These are phyloP conservation scores for Colletotrichum melonis DNA, from an alignment of 2,329 filamentous ascomycete genomes.

Conservation along the genomic window DNA sequence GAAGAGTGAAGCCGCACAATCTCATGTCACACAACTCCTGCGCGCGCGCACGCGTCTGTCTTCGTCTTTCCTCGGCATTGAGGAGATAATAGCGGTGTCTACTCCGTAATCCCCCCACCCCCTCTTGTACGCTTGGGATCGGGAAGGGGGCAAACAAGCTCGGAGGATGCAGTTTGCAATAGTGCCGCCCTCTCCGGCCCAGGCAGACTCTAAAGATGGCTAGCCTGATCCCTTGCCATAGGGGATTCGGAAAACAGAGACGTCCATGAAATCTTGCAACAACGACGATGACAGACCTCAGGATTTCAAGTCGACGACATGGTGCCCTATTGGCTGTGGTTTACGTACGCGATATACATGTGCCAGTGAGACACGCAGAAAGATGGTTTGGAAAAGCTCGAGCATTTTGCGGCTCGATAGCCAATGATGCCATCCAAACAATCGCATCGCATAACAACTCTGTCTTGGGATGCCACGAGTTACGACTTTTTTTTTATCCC, in stretches of 20 bases:
- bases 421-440: constrained; percentile 23
- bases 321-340: neutral
- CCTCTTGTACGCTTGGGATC: neutral
- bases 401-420: constrained; percentile 15
- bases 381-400: constrained; percentile 1
- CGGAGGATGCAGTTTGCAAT: neutral
- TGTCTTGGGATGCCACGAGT: neutral
- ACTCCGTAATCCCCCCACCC: neutral
- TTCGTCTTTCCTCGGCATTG: neutral
- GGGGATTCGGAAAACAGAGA: neutral
- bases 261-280: neutral
- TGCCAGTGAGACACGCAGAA: neutral
- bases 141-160: neutral
- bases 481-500: neutral
- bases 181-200: neutral
- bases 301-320: neutral
- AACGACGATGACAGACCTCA: neutral
- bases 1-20: neutral
- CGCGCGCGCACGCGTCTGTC: neutral
- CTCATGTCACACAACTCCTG: neutral
- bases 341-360: neutral
- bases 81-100: neutral
- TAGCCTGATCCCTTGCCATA: neutral
- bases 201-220: neutral
- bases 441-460: constrained; percentile 15